A percentile compares a stretch with the other conserved stretches of the same genome.
These are phyloP conservation scores for Capillidium heterosporum DNA, from an alignment of 371 early-diverging fungal genomes.

Conservation along the genomic window DNA sequence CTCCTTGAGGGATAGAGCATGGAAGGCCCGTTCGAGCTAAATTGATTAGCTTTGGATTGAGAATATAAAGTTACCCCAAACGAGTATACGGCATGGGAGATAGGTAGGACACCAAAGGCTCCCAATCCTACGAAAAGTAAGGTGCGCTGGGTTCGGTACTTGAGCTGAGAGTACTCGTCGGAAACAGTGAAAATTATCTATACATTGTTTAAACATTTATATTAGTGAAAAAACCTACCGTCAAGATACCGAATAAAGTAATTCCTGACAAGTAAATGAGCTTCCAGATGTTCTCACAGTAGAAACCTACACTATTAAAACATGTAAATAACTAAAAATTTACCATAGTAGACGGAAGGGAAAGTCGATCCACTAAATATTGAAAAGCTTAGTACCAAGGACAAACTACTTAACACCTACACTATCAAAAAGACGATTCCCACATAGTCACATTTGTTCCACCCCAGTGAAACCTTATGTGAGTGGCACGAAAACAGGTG, in stretches of 20 bases:
- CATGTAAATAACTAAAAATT: conserved; percentile 16
- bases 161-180: conserved; percentile 44
- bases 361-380: conserved; percentile 37
- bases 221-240: conserved; percentile 15
- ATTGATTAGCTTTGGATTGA: not conserved
- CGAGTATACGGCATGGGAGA: conserved; percentile 37
- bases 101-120: conserved; percentile 53
- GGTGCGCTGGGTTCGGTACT: conserved; percentile 63
- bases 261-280: conserved; percentile 41
- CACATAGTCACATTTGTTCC: conserved; percentile 83
- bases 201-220: not conserved
- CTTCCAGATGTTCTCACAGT: conserved; percentile 37
- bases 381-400: not conserved
- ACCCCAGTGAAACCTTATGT: conserved; percentile 29
- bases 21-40: conserved; percentile 10
- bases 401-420: conserved; percentile 19
- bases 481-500: conserved; percentile 84
- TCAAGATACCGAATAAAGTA: conserved; percentile 34
- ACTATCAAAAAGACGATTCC: conserved; percentile 76
- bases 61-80: conserved; percentile 40
- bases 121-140: conserved; percentile 63
- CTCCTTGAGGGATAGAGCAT: conserved; percentile 36
- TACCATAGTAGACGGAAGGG: conserved; percentile 52
- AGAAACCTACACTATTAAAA: conserved; percentile 25
- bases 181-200: conserved; percentile 33